Base-by-base conservation (phyloP, 257 asterid genomes). In the Osmanthus fragrans region DNA sequence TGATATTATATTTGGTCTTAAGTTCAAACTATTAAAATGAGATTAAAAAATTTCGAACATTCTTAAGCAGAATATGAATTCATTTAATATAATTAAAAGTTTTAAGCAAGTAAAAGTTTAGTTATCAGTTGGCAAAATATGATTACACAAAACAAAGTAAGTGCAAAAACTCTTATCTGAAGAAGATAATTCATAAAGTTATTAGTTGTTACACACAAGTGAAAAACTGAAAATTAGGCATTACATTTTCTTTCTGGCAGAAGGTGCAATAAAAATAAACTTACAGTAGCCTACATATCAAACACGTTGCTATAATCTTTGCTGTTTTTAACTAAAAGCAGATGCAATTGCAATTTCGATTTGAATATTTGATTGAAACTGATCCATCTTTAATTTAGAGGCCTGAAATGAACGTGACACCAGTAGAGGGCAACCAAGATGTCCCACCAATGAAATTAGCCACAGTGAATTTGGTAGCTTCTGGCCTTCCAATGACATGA, bases 361-460 rank as follows among this genome's bases (percentile, higher is more conserved):
- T 42, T 42, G 18, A 42, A 42, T 2, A 3, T 42, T 45, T 45
- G n/a, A 45, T 45, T 19, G 23, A 63, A 21, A 25, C 69, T 63
- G 30, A 60, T 9, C 33, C 23, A 42, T n/a, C 56, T 67, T 25
- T 32, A 77, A 74, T 56, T 23, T 77, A 18, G 39, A 91, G 88
- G 56, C 97, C 97, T 3, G 97, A 79, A 39, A 79, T 60, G 75
- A 83, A 91, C 70, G 84, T 71, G 37, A 89, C 92, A 36, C 97
- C 97, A 2, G 94, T 87, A 10, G 94, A 88, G 23, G 97, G 97
- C 77, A 91, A 69, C 97, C 97, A 91, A 6, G 86, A 82, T n/a
- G 80, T 80, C n/a, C 97, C 94, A 0, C 84, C 81, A 49, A 91
- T 89, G 34, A 91, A 89, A 70, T 77, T 84, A 0, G 78, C 86